These are phyloP conservation scores for Paraconiothyrium brasiliense DNA, from an alignment of 2,329 filamentous ascomycete genomes.

Conservation along the genomic window DNA sequence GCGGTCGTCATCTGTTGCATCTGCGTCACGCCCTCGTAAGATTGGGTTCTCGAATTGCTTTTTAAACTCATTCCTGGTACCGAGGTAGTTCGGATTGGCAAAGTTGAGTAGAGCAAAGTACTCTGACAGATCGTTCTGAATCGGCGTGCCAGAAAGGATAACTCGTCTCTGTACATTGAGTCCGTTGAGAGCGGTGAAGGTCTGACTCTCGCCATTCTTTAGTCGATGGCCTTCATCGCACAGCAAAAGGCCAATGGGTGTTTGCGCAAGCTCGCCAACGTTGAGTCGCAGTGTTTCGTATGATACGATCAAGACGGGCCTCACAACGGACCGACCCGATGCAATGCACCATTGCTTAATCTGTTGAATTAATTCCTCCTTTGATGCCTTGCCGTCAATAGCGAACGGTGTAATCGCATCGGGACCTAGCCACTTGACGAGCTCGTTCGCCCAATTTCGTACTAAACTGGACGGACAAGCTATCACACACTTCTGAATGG, in stretches of 20 bases:
- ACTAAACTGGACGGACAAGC: slow-evolving; percentile 97
- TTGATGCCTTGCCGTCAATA: slow-evolving; percentile 94
- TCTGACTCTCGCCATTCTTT: slow-evolving; percentile 96
- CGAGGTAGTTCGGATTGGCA: slow-evolving; percentile 91
- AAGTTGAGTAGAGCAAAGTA: slow-evolving; percentile 97
- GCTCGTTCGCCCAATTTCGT: slow-evolving; percentile 96
- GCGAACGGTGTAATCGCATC: slow-evolving; percentile 93
- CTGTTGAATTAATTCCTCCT: slow-evolving; percentile 89
- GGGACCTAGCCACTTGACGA: slow-evolving; percentile 94
- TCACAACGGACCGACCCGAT: slow-evolving; percentile 85
- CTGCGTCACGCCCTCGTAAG: slow-evolving; percentile 87
- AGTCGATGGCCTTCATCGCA: slow-evolving; percentile 97
- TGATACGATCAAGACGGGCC: slow-evolving; percentile 95
- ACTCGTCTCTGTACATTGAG: slow-evolving; percentile 91
- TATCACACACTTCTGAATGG: slow-evolving; percentile 96
- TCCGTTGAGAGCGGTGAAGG: slow-evolving; percentile 88
- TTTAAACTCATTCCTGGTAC: slow-evolving; percentile 88
- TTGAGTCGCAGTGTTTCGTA: slow-evolving; percentile 96
- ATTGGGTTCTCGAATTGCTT: slow-evolving; percentile 96
- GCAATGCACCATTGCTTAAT: slow-evolving; percentile 95
- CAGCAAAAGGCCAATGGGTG: slow-evolving; percentile 88
- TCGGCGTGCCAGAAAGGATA: slow-evolving; percentile 95
- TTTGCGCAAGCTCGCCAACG: slow-evolving; percentile 87
- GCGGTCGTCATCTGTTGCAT: slow-evolving; percentile 82
- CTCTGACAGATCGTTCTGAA: slow-evolving; percentile 98